A percentile compares a stretch with the other conserved stretches of the same genome.
Evolutionary conservation across 257 asterid species (phyloP).

Genomic region (Handroanthus guayacan): DNA sequence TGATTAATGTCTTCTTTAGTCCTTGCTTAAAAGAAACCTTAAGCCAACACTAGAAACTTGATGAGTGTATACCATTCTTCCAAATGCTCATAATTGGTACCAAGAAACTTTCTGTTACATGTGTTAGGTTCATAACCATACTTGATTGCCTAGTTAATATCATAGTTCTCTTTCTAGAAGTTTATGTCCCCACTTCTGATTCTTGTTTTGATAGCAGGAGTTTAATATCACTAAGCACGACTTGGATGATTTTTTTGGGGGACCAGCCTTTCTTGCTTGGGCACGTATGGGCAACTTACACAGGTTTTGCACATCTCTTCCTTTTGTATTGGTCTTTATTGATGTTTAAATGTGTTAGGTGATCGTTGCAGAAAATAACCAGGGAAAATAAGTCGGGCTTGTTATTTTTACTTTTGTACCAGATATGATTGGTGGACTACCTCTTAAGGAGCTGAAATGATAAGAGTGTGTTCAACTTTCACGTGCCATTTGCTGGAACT

Average conservation of each 20-base stretch:
- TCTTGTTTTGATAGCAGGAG: constrained; percentile 53
- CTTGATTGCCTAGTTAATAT: constrained; percentile 8
- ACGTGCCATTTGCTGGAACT: not conserved
- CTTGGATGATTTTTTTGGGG: constrained; percentile 86
- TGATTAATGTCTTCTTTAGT: constrained; percentile 11
- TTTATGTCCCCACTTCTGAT: constrained; percentile 30
- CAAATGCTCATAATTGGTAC: constrained; percentile 19
- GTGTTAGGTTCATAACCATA: constrained; percentile 8
- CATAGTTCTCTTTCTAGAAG: constrained; percentile 10
- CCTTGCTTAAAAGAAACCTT: not conserved
- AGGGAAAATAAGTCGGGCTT: not conserved
- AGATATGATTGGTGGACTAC: not conserved
- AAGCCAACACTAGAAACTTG: constrained; percentile 1
- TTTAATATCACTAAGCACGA: constrained; percentile 73
- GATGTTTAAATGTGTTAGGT: constrained; percentile 1
- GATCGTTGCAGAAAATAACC: constrained; percentile 1
- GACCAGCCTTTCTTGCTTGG: constrained; percentile 99
- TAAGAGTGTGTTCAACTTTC: not conserved
- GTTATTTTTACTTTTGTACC: not conserved
- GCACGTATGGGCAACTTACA: constrained; percentile 99
- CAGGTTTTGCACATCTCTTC: constrained; percentile 51
- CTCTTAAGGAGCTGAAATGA: not conserved
- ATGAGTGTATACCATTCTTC: constrained; percentile 30
- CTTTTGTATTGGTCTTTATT: constrained; percentile 7
- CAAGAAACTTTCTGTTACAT: constrained; percentile 6